These are phyloP conservation scores for Actinomortierella wolfii DNA, from an alignment of 371 early-diverging fungal species.

Conservation along the genomic window DNA sequence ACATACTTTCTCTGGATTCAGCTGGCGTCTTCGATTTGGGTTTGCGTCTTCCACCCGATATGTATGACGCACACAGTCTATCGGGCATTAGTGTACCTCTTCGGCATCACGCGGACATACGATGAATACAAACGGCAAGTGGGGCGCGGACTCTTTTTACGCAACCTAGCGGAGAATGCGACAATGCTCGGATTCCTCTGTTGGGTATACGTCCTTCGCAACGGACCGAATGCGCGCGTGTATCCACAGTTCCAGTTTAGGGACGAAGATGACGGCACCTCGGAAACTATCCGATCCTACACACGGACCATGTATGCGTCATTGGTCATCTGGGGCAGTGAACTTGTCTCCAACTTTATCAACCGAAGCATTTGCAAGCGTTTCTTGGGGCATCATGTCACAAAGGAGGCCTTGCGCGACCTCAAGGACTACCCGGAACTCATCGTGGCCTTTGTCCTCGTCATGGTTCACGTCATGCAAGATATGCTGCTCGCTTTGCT, in stretches of 20 bases:
- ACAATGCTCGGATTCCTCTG: slow-evolving; percentile 78
- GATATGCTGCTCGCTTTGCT: slow-evolving; percentile 73
- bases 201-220: slow-evolving; percentile 73
- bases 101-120: slow-evolving; percentile 61
- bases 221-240: slow-evolving; percentile 66
- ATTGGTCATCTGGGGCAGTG: slow-evolving; percentile 65
- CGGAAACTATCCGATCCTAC: slow-evolving; percentile 51
- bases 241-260: slow-evolving; percentile 75
- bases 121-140: slow-evolving; percentile 69
- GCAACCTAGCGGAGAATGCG: slow-evolving; percentile 77
- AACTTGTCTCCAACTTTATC: slow-evolving; percentile 63
- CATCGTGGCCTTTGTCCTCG: slow-evolving; percentile 67
- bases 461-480: slow-evolving; percentile 74
- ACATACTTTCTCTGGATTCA: slow-evolving; percentile 71
- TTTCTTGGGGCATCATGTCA: slow-evolving; percentile 58
- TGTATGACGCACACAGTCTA: slow-evolving; percentile 69
- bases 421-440: slow-evolving; percentile 71
- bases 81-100: slow-evolving; percentile 50
- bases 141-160: slow-evolving; percentile 69
- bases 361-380: slow-evolving; percentile 58
- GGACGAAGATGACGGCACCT: slow-evolving; percentile 20
- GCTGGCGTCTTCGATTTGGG: slow-evolving; percentile 72
- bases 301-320: slow-evolving; percentile 61
- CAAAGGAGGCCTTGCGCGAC: slow-evolving; percentile 64
- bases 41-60: slow-evolving; percentile 73